Base-by-base conservation (phyloP, 371 early-diverging fungal genomes). In the Apophysomyces variabilis region DNA sequence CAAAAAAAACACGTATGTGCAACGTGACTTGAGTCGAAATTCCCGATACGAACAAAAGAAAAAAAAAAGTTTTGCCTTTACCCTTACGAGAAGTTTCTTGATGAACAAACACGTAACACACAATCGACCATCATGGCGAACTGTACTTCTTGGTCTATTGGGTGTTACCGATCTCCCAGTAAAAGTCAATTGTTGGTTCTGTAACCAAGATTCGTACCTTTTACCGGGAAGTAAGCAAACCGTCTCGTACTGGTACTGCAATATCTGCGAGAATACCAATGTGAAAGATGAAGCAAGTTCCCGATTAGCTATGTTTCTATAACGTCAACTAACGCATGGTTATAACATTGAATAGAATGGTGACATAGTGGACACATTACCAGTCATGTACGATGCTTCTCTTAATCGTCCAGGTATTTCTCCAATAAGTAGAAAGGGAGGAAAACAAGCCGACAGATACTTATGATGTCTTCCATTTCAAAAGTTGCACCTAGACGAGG, bases 131-230 rank as follows among this genome's bases (percentile, higher is more conserved):
- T 39, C 46, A 26, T 65, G 46, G 66, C 62, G 47, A 8, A 57
- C 50, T 38, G 39, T 32, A 16, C 9, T 66, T 5, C 50, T 54
- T 67, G 59, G 63, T 57, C 39, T 60, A 64, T 37, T 68, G 21
- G 64, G 70, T 60, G 35, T 80, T 69, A 54, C 58, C 38, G 68
- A 62, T 61, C 65, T 69, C 37, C 65, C 68, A 13, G 61, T 58
- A 9, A 65, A 58, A 38, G 72, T 76, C 7, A 76, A 76, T 36
- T 76, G 76, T 50, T 76, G 72, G 70, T 76, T 70, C 41, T 76
- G 76, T 59, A 76, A 70, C 62, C 64, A 68, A 57, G 64, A 70
- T 58, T 66, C 74, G 18, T 66, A 65, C 56, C 58, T 74, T 11
- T 26, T 66, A 7, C 60, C 63, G n/a, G 67, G 70, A 16, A 57